phyloP scores from a whole-genome alignment of 2,329 filamentous ascomycete species.

The Alternaria alternata region DNA sequence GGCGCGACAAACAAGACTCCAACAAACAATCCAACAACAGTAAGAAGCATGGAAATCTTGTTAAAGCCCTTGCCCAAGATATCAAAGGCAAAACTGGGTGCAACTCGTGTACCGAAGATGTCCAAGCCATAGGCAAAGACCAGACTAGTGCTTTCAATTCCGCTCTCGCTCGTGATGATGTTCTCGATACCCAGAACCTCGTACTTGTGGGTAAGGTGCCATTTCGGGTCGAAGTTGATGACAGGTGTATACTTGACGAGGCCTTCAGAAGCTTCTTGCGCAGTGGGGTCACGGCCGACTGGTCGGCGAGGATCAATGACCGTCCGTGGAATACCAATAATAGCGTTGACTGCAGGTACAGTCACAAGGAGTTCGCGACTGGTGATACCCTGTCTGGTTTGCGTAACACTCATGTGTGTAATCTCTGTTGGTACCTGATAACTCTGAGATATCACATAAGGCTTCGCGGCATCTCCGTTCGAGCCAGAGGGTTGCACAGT shows the following conservation, averaged over 20 bases:
- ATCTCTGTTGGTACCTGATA: conserved; percentile 84
- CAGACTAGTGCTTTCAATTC: conserved; percentile 90
- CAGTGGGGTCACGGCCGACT: conserved; percentile 81
- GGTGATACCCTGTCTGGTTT: conserved; percentile 91
- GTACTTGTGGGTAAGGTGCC: conserved; percentile 80
- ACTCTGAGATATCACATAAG: conserved; percentile 79
- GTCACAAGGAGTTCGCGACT: conserved; percentile 82
- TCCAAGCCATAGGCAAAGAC: conserved; percentile 90
- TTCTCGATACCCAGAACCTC: conserved; percentile 78
- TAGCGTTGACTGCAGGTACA: conserved; percentile 74
- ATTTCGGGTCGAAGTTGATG: conserved; percentile 84
- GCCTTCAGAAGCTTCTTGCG: conserved; percentile 83
- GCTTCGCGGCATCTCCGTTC: conserved; percentile 66
- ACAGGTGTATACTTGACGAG: conserved; percentile 77
- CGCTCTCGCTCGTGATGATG: conserved; percentile 77
- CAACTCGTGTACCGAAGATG: conserved; percentile 83
- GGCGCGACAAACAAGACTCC: conserved; percentile 83
- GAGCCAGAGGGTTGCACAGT: conserved; percentile 72
- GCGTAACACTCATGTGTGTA: conserved; percentile 79
- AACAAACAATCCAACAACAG: conserved; percentile 78
- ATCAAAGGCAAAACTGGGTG: conserved; percentile 91
- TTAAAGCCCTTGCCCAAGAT: conserved; percentile 93
- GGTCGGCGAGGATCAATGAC: conserved; percentile 87
- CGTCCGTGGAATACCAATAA: conserved; percentile 80
- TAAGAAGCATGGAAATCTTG: conserved; percentile 83